Evolutionary conservation across 83 land plant species (phyloP).

Genomic region (Thuja plicata): DNA sequence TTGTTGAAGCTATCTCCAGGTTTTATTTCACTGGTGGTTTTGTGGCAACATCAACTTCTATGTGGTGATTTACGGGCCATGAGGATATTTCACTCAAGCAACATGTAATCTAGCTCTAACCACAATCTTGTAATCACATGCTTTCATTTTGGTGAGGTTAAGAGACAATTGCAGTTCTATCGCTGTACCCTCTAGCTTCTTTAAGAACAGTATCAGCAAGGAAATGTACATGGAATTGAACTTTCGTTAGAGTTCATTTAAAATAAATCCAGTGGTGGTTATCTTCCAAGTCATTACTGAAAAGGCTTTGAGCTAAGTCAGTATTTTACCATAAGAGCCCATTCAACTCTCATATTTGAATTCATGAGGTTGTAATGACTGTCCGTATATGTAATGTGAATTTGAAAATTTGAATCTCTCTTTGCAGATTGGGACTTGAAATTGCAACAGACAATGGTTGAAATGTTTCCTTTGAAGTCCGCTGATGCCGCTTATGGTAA

Average conservation of each 20-base stretch:
- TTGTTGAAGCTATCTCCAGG: neutral
- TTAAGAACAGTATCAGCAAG: neutral
- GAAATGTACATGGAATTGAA: neutral
- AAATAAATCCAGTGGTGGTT: neutral
- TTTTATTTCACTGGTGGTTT: neutral
- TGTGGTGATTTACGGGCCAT: neutral
- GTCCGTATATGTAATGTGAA: neutral
- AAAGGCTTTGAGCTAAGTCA: neutral
- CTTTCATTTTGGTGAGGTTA: neutral
- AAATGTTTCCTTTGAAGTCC: constrained; percentile 75
- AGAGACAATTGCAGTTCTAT: neutral
- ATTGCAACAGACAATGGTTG: constrained; percentile 87
- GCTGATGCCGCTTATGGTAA: constrained; percentile 93
- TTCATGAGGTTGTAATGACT: neutral
- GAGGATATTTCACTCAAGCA: neutral
- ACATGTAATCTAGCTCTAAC: neutral
- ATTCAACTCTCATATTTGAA: neutral
- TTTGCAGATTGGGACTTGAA: constrained; percentile 89
- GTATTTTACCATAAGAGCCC: neutral
- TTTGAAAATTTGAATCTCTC: neutral
- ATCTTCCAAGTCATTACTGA: constrained; percentile 1
- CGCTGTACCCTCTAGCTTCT: too few species aligned
- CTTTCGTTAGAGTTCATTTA: neutral
- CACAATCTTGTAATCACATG: neutral
- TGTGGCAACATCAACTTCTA: neutral